phyloP scores from a whole-genome alignment of 2,329 filamentous ascomycete species.

The Chalaropsis thielavioides region DNA sequence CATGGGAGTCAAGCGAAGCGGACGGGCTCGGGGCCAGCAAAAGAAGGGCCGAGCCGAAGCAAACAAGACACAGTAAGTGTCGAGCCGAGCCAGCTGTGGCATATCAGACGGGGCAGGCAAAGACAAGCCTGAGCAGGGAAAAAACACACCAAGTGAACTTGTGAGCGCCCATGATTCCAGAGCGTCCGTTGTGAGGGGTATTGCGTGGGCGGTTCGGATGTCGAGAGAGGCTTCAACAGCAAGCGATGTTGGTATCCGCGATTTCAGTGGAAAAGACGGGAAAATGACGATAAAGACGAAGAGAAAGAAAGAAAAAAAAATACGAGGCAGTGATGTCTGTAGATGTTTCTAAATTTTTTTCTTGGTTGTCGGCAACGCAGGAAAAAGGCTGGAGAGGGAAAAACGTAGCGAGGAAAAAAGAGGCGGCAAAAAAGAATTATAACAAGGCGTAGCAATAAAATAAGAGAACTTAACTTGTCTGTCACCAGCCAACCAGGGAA shows the following conservation, averaged over 20 bases:
- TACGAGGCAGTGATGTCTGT: background rate
- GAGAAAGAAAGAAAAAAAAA: background rate
- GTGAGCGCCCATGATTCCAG: conserved; percentile 17
- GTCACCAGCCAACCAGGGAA: conserved; percentile 9
- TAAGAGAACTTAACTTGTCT: background rate
- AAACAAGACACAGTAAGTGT: background rate
- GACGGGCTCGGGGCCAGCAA: background rate
- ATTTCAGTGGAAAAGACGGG: background rate
- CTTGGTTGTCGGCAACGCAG: background rate
- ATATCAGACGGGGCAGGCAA: background rate
- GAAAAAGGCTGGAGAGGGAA: background rate
- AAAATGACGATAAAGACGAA: too few species aligned
- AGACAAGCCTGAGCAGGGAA: background rate
- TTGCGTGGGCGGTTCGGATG: background rate
- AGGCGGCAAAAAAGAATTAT: conserved; percentile 6
- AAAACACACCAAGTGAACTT: conserved; percentile 16
- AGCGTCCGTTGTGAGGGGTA: conserved; percentile 8
- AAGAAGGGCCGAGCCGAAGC: background rate
- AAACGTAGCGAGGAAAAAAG: conserved; percentile 1
- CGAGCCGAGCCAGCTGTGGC: background rate
- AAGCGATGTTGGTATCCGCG: background rate
- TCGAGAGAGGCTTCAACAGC: conserved; percentile 1
- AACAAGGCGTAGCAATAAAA: conserved; percentile 6
- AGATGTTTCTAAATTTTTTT: background rate
- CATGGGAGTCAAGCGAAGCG: background rate